Percentiles rank a stretch among this genome's conserved stretches.
phyloP scores from a whole-genome alignment of 805 yeast species.

The Myxozyma neotropica region DNA sequence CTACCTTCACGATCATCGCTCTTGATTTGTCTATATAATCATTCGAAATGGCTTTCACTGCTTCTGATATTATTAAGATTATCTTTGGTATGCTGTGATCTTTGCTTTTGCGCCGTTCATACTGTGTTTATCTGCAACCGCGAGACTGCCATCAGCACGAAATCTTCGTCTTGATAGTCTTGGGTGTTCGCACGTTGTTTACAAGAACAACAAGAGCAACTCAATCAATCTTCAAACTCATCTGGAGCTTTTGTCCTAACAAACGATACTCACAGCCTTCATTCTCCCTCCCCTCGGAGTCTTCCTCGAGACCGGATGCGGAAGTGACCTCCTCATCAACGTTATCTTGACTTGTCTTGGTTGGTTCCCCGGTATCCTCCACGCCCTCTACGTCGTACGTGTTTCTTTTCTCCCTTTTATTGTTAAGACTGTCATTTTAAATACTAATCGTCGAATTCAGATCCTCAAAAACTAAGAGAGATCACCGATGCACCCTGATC shows the following conservation, averaged over 20 bases:
- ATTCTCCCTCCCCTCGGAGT: constrained; percentile 62
- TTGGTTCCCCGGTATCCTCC: constrained; percentile 63
- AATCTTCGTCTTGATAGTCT: too few species aligned
- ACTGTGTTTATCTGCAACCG: too few species aligned
- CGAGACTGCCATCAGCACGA: too few species aligned
- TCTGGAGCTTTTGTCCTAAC: too few species aligned
- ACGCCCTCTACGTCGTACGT: constrained; percentile 43
- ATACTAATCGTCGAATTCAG: neutral
- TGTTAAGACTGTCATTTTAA: too few species aligned
- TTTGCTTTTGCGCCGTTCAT: too few species aligned
- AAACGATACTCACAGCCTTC: too few species aligned
- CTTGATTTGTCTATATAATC: neutral
- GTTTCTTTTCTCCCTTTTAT: too few species aligned
- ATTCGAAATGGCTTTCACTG: constrained; percentile 51
- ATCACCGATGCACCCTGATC: neutral
- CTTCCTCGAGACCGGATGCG: constrained; percentile 61
- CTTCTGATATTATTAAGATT: constrained; percentile 57
- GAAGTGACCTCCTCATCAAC: constrained; percentile 54
- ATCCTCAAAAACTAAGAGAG: constrained; percentile 12
- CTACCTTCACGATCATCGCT: neutral
- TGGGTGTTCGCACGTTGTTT: too few species aligned
- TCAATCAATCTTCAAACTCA: too few species aligned
- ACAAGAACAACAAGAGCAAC: too few species aligned
- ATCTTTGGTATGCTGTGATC: constrained; percentile 44
- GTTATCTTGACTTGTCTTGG: constrained; percentile 69